Percentiles rank a stretch among this genome's conserved stretches.
phyloP scores from a whole-genome alignment of 148 eudicot genomes.

The Limonium bicolor region DNA sequence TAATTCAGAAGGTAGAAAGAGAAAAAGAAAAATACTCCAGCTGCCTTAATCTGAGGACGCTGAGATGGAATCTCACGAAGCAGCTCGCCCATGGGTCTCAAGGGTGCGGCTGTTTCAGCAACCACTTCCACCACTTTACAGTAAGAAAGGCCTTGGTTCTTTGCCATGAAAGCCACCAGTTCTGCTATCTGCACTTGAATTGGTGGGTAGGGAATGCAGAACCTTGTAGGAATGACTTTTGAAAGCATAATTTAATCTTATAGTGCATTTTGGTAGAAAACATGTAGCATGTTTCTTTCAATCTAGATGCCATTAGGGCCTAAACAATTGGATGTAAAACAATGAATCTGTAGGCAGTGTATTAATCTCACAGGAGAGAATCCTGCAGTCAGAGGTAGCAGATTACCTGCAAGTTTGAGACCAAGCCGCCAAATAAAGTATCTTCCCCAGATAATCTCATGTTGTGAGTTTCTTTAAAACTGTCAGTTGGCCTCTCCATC shows the following conservation, averaged over 20 bases:
- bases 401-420: slow-evolving; percentile 93
- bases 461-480: slow-evolving; percentile 84
- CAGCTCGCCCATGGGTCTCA: slow-evolving; percentile 61
- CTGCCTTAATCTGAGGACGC: slow-evolving; percentile 18
- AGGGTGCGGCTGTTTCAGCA: slow-evolving; percentile 83
- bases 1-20: background rate
- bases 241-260: no score
- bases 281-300: no score
- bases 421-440: slow-evolving; percentile 84
- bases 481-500: slow-evolving; percentile 92
- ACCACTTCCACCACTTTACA: slow-evolving; percentile 79
- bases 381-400: no score
- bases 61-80: slow-evolving; percentile 61
- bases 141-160: slow-evolving; percentile 46
- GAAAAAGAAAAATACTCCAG: slow-evolving; percentile 24
- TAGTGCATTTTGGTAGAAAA: no score
- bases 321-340: no score
- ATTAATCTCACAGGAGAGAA: no score
- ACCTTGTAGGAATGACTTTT: no score
- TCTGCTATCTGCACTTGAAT: slow-evolving; percentile 76
- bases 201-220: no score
- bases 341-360: no score
- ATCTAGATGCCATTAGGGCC: no score
- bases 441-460: slow-evolving; percentile 52
- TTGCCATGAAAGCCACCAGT: slow-evolving; percentile 74